These are phyloP conservation scores for Calophaca sinica DNA, from an alignment of 306 rosid species.

Conservation along the genomic window DNA sequence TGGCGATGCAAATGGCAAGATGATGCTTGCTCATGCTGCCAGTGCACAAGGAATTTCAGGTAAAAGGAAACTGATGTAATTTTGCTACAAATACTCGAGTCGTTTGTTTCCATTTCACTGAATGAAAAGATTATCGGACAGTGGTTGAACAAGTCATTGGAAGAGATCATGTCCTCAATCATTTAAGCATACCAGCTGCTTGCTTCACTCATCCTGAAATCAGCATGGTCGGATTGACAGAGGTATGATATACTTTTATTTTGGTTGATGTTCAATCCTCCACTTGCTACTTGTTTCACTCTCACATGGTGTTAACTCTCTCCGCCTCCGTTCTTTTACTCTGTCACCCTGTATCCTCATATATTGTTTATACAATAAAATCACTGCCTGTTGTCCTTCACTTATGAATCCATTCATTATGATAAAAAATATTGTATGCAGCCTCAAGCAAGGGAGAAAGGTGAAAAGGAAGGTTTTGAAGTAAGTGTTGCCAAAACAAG, in stretches of 20 bases:
- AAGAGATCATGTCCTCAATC: conserved; percentile 91
- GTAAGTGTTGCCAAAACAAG: conserved; percentile 90
- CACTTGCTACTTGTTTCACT: conserved; percentile 31
- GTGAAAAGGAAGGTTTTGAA: conserved; percentile 84
- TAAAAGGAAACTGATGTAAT: conserved; percentile 40
- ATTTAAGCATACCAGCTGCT: conserved; percentile 94
- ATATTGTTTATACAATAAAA: conserved; percentile 24
- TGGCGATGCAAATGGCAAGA: conserved; percentile 96
- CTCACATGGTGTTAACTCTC: not conserved
- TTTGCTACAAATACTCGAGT: conserved; percentile 3
- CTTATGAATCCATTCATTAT: conserved; percentile 29
- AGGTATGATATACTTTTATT: conserved; percentile 52
- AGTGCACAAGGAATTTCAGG: conserved; percentile 99
- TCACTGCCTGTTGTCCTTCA: not conserved
- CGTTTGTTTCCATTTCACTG: conserved; percentile 26
- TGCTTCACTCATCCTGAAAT: conserved; percentile 97
- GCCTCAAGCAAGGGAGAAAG: conserved; percentile 98
- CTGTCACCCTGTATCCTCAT: not conserved
- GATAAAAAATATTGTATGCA: conserved; percentile 54
- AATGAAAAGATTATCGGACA: conserved; percentile 43
- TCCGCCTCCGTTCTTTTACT: not conserved
- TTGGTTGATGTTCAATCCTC: conserved; percentile 18
- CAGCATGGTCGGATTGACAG: conserved; percentile 96
- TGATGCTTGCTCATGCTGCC: conserved; percentile 99
- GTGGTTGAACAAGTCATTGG: conserved; percentile 98